Base-by-base conservation (phyloP, 768 basidiomycete genomes). In the Termitomyces sp. region DNA sequence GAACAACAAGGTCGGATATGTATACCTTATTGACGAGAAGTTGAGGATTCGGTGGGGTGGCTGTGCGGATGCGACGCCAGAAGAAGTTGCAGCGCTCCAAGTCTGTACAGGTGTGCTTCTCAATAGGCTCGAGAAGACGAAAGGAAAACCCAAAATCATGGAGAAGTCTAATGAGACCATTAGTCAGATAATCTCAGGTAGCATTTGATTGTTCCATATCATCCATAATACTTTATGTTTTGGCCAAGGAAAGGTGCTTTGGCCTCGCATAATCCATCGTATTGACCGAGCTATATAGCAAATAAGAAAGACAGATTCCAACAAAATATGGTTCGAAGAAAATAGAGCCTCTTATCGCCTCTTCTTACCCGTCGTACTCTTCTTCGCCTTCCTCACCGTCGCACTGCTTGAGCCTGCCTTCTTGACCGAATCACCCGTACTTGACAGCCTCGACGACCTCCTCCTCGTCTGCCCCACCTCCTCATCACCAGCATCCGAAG, bases 21-120 rank as follows among this genome's bases (percentile, higher is more conserved):
- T 95, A 14, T 98, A 89, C 66, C 77, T 98, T 12, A 83, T 98
- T 27, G 96, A 98, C 66, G 82, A 86, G 69, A 83, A 91, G 57
- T 68, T 85, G 58, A 90, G 85, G 69, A 81, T 98, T 46, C 81
- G 96, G 19, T 98, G 96, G 96, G 95, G 89, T 1, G 96, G 84
- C 10, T 90, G 93, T 61, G 93, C 88, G 7, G 89, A 91, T 63
- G 91, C 94, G 0, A 88, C 81, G 57, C 66, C 69, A 3, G 85
- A 91, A 58, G 95, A 98, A 69, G 75, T 80, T 3, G 73, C 81
- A 55, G 79, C 84, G 12, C 72, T 97, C 53, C 77, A 86, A 68
- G 83, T 73, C 40, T 92, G 91, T 63, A 76, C 83, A 0, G 81
- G 81, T 4, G 86, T 91, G 3, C 74, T 94, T 19, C 66, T 94